These are phyloP conservation scores for Tetrahymena thermophila DNA, from an alignment of 73 alveolate genomes.

Conservation along the genomic window DNA sequence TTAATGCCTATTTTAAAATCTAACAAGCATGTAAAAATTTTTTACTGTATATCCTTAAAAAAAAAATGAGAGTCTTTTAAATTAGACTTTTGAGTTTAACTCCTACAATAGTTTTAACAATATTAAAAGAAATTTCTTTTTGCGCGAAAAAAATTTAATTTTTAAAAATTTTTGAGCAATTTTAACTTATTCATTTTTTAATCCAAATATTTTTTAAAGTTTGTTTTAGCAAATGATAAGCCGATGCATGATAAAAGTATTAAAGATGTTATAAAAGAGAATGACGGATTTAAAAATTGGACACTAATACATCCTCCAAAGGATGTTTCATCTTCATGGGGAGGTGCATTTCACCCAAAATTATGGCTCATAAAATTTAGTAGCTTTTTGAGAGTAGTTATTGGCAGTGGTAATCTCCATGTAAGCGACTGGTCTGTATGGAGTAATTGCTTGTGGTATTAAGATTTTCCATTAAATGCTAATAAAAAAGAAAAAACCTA, in stretches of 20 bases:
- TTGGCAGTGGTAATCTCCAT: slow-evolving; percentile 42
- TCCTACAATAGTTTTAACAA: background rate
- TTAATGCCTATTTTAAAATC: slow-evolving; percentile 16
- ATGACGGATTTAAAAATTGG: slow-evolving; percentile 28
- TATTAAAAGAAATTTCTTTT: background rate
- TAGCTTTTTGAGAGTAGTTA: slow-evolving; percentile 20
- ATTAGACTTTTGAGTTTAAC: background rate
- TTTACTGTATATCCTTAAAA: background rate
- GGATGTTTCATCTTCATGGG: slow-evolving; percentile 1
- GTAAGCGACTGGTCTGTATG: slow-evolving; percentile 45
- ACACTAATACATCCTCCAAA: slow-evolving; percentile 27
- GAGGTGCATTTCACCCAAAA: slow-evolving; percentile 46
- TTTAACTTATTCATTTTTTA: background rate
- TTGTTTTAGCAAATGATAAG: background rate
- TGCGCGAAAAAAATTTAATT: background rate
- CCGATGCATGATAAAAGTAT: background rate
- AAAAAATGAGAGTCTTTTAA: background rate
- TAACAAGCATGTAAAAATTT: background rate
- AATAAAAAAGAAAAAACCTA: slow-evolving; percentile 1
- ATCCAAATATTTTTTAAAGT: background rate
- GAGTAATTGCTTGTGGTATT: slow-evolving; percentile 29
- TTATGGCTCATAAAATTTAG: slow-evolving; percentile 36
- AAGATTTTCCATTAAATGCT: slow-evolving; percentile 18
- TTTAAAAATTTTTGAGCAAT: background rate
- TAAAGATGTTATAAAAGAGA: slow-evolving; percentile 1